Conservation (phyloP, 371 early-diverging fungal species). For the Lichtheimia hyalospora region DNA sequence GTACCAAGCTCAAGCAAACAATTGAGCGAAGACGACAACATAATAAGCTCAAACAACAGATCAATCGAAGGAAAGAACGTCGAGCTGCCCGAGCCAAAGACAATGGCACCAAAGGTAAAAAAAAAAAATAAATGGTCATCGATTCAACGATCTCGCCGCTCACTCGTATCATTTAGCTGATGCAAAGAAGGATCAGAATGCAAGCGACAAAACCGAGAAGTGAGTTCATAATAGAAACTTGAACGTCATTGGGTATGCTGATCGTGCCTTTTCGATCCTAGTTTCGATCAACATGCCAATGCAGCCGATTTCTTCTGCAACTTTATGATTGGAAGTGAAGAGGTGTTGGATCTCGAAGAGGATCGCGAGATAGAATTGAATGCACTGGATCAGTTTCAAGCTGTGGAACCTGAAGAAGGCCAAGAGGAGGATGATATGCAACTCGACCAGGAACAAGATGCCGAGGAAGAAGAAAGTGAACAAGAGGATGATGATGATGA, state of each 20-base stretch:
- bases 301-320: constrained; percentile 40
- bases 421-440: constrained; percentile 36
- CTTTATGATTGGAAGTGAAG: constrained; percentile 38
- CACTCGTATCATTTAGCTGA: not conserved
- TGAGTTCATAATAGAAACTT: not conserved
- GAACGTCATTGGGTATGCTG: not conserved
- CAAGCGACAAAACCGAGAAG: not conserved
- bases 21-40: constrained; percentile 69
- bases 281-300: constrained; percentile 19
- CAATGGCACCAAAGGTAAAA: constrained; percentile 7
- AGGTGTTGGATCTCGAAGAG: constrained; percentile 39
- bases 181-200: not conserved
- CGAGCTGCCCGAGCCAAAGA: constrained; percentile 20
- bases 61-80: constrained; percentile 49
- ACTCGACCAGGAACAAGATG: constrained; percentile 37
- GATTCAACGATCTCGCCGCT: not conserved
- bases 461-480: constrained; percentile 21
- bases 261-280: constrained; percentile 4
- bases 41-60: constrained; percentile 65
- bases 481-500: constrained; percentile 32
- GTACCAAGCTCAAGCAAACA: constrained; percentile 74
- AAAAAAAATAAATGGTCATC: constrained; percentile 4
- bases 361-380: constrained; percentile 44
- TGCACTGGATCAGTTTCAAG: constrained; percentile 35
- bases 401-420: constrained; percentile 18